Conservation (phyloP, 768 basidiomycete genomes). For the Termitomyces sp. region DNA sequence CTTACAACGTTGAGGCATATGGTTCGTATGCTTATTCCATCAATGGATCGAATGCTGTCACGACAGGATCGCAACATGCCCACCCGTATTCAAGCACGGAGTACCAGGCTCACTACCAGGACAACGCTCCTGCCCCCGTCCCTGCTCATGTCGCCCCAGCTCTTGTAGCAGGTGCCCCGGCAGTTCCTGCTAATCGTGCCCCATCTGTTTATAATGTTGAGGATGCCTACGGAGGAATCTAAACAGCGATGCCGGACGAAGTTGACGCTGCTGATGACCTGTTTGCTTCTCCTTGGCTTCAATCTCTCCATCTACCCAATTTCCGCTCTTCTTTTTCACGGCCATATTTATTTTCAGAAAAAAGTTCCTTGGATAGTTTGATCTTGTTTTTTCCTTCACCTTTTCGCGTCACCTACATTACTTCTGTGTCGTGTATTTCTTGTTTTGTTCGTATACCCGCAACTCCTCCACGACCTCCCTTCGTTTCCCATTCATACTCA, state of each 20-base stretch:
- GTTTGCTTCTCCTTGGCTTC: not conserved
- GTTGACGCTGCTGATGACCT: constrained; percentile 6
- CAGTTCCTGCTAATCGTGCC: constrained; percentile 15
- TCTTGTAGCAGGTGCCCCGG: constrained; percentile 18
- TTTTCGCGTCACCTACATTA: not conserved
- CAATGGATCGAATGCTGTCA: constrained; percentile 25
- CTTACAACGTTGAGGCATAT: constrained; percentile 39
- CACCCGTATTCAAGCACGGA: constrained; percentile 16
- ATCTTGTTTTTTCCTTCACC: not conserved
- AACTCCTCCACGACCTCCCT: not conserved
- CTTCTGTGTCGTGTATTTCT: not conserved
- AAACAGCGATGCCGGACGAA: constrained; percentile 1
- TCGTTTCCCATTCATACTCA: not conserved
- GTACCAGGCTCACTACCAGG: constrained; percentile 18
- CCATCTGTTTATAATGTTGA: constrained; percentile 19
- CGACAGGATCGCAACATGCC: constrained; percentile 19
- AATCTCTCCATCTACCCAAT: not conserved
- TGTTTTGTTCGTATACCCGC: not conserved
- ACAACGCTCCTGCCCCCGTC: constrained; percentile 8
- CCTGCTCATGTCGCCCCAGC: constrained; percentile 4
- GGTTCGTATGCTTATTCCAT: constrained; percentile 33
- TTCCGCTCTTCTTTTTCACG: not conserved
- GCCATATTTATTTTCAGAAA: constrained; percentile 2
- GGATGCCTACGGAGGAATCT: constrained; percentile 33
- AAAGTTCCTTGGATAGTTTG: not conserved